These are phyloP conservation scores for Cicer chorassanicum DNA, from an alignment of 306 rosid species.

Conservation along the genomic window DNA sequence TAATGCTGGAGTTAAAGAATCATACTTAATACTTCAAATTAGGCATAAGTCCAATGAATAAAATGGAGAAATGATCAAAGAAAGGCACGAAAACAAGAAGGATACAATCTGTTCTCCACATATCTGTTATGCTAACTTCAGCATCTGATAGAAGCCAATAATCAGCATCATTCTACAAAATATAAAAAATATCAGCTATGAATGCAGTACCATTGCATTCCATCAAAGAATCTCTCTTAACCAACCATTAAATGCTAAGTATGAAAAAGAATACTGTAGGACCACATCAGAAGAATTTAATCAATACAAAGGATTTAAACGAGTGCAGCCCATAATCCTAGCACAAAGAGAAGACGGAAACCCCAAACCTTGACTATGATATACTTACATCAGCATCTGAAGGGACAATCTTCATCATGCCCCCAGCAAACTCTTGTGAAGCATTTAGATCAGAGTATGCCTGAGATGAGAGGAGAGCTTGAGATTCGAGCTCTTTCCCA, in stretches of 20 bases:
- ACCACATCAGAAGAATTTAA: conserved; percentile 21
- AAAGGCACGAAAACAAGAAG: conserved; percentile 45
- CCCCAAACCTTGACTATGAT: conserved; percentile 24
- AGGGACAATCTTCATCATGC: conserved; percentile 98
- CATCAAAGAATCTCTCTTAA: conserved; percentile 16
- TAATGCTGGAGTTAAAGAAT: conserved; percentile 56
- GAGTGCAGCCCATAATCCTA: conserved; percentile 17
- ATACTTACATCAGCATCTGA: conserved; percentile 90
- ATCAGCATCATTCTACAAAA: conserved; percentile 88
- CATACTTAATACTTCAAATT: conserved; percentile 25
- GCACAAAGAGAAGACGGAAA: conserved; percentile 1
- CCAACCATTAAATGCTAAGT: conserved; percentile 13
- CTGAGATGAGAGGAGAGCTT: conserved; percentile 62
- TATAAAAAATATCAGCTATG: conserved; percentile 41
- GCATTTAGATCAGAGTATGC: conserved; percentile 62
- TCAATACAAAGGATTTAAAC: conserved; percentile 10
- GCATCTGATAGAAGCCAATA: conserved; percentile 99
- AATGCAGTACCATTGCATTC: conserved; percentile 10
- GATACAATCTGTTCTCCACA: conserved; percentile 98
- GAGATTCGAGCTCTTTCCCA: conserved; percentile 63
- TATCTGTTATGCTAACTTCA: conserved; percentile 93
- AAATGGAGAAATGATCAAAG: conserved; percentile 8
- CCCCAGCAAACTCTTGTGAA: conserved; percentile 78
- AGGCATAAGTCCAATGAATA: not conserved
- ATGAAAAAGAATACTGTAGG: not conserved